Evolutionary conservation across 176 grass and related monocot species (phyloP).

Genomic region (Rhynchospora pubera): DNA sequence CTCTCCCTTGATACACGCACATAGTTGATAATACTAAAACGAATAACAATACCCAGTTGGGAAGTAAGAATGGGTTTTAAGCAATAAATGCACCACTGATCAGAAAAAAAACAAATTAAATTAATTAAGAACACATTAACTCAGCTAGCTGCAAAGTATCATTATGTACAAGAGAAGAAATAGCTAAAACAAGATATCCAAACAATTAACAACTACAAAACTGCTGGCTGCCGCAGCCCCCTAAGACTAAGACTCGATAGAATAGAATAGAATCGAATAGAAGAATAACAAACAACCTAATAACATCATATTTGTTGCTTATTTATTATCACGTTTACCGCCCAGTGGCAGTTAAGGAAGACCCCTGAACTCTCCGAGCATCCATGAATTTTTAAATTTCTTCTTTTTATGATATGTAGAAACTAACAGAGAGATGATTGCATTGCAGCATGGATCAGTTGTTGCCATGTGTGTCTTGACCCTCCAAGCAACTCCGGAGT

Average conservation of each 20-base stretch:
- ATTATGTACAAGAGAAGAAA: constrained; percentile 2
- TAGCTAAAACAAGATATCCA: not conserved
- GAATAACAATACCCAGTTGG: too few relatives aligned
- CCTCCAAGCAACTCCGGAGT: constrained; percentile 55
- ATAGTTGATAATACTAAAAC: too few relatives aligned
- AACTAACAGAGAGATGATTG: not conserved
- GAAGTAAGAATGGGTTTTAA: too few relatives aligned
- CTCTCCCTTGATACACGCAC: too few relatives aligned
- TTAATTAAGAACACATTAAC: not conserved
- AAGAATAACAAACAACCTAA: not conserved
- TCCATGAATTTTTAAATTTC: not conserved
- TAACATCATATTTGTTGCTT: not conserved
- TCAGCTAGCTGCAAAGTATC: not conserved
- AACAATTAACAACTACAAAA: constrained; percentile 9
- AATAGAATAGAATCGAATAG: too few relatives aligned
- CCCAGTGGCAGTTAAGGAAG: not conserved
- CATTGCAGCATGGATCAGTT: not conserved
- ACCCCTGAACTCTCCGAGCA: not conserved
- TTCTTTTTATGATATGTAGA: constrained; percentile 10
- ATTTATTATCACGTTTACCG: not conserved
- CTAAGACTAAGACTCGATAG: not conserved
- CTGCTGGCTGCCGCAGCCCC: constrained; percentile 12
- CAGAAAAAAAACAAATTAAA: not conserved
- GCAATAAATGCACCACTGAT: not conserved
- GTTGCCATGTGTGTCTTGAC: not conserved